Conservation (phyloP, 768 basidiomycete genomes). For the Russula abietina region DNA sequence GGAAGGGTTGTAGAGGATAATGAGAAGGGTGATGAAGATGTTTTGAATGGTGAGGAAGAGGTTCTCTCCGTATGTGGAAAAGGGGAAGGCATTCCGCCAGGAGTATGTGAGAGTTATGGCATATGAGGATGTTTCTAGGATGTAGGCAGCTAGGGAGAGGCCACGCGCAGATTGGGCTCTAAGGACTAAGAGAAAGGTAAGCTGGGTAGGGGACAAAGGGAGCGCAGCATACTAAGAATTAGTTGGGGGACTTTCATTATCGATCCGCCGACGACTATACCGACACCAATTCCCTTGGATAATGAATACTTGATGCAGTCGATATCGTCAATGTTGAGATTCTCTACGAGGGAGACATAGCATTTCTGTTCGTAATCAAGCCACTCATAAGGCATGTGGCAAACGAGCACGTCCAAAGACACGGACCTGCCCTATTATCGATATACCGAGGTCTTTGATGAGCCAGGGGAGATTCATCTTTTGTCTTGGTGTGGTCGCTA, state of each 20-base stretch:
- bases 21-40: conserved; percentile 80
- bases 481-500: background rate
- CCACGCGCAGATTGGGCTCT: conserved; percentile 75
- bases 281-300: conserved; percentile 89
- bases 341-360: conserved; percentile 82
- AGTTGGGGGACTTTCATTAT: conserved; percentile 97
- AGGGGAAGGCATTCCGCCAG: conserved; percentile 78
- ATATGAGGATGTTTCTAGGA: conserved; percentile 87
- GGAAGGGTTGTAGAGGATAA: conserved; percentile 56
- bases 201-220: background rate
- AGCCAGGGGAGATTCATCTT: conserved; percentile 83
- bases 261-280: conserved; percentile 85
- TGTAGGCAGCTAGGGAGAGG: conserved; percentile 77
- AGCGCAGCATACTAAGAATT: conserved; percentile 59
- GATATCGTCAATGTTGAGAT: conserved; percentile 69
- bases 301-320: conserved; percentile 87
- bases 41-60: conserved; percentile 89
- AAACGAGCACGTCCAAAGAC: background rate
- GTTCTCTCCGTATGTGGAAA: conserved; percentile 98
- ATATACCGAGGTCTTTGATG: conserved; percentile 71
- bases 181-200: conserved; percentile 44
- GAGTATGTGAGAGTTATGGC: conserved; percentile 88
- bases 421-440: conserved; percentile 73
- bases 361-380: conserved; percentile 55
- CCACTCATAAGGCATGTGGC: conserved; percentile 1